These are phyloP conservation scores for Flagelloscypha sp. DNA, from an alignment of 768 basidiomycete species.

Conservation along the genomic window DNA sequence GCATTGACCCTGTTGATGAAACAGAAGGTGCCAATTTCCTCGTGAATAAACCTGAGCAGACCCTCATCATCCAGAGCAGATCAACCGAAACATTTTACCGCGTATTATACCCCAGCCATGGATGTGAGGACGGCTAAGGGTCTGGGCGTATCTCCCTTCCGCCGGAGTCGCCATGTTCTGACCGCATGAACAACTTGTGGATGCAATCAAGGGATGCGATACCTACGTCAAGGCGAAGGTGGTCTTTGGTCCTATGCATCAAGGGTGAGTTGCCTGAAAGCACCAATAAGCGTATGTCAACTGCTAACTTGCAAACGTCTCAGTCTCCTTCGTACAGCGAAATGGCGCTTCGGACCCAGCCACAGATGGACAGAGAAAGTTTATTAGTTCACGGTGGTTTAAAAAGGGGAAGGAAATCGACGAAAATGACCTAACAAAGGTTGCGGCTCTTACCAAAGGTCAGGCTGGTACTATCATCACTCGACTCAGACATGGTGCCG, in stretches of 20 bases:
- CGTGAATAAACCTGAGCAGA: not conserved
- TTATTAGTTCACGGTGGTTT: slow-evolving; percentile 47
- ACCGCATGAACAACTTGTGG: slow-evolving; percentile 45
- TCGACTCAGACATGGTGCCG: slow-evolving; percentile 68
- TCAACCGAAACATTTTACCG: slow-evolving; percentile 33
- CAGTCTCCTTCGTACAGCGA: slow-evolving; percentile 55
- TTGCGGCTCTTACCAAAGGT: slow-evolving; percentile 56
- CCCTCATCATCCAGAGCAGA: slow-evolving; percentile 17
- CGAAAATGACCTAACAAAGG: slow-evolving; percentile 12
- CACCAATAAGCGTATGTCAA: slow-evolving; percentile 1
- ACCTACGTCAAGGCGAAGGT: slow-evolving; percentile 54
- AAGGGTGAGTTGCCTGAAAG: slow-evolving; percentile 35
- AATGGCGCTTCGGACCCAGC: slow-evolving; percentile 61
- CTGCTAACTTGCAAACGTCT: not conserved
- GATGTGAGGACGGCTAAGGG: slow-evolving; percentile 33
- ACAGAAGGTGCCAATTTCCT: slow-evolving; percentile 22
- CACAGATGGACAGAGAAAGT: slow-evolving; percentile 47
- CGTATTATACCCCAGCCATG: slow-evolving; percentile 46
- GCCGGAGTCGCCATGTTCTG: slow-evolving; percentile 43
- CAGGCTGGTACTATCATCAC: slow-evolving; percentile 74
- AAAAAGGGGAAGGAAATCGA: slow-evolving; percentile 17
- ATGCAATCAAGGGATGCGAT: slow-evolving; percentile 63
- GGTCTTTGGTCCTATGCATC: slow-evolving; percentile 36
- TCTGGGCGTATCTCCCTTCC: slow-evolving; percentile 45
- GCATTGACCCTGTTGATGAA: slow-evolving; percentile 40